Evolutionary conservation across 805 yeast genomes (phyloP).

Genomic region (Candida cerambycidarum): DNA sequence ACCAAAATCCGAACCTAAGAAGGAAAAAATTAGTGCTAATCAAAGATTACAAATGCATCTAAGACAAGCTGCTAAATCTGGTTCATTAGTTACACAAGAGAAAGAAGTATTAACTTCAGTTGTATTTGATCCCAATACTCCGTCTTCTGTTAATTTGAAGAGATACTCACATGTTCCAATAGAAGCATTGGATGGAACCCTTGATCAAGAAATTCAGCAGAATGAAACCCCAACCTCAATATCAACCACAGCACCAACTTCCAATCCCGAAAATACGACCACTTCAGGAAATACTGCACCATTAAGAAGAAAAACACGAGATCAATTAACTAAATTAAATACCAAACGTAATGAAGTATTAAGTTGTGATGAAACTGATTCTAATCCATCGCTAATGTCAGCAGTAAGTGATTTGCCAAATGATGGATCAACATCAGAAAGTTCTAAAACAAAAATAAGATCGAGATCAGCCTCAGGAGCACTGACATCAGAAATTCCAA

Average conservation of each 20-base stretch:
- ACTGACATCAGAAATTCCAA: conserved; percentile 5
- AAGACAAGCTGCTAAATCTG: conserved; percentile 37
- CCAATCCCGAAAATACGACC: neutral
- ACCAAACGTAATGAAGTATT: conserved; percentile 31
- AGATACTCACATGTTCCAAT: conserved; percentile 14
- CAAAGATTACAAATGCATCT: conserved; percentile 41
- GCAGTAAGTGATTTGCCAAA: conserved; percentile 1
- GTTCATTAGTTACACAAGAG: conserved; percentile 38
- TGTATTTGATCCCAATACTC: conserved; percentile 40
- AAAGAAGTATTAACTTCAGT: conserved; percentile 35
- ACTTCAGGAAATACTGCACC: conserved; percentile 10
- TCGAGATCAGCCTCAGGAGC: conserved; percentile 5
- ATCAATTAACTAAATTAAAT: conserved; percentile 27
- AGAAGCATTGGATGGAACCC: neutral
- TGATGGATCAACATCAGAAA: neutral
- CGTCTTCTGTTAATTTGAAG: conserved; percentile 21
- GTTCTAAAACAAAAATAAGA: conserved; percentile 1
- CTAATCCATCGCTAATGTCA: conserved; percentile 11
- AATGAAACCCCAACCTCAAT: no score
- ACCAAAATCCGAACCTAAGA: conserved; percentile 6
- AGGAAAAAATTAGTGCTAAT: conserved; percentile 31
- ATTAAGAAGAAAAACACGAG: conserved; percentile 17
- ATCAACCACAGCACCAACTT: neutral
- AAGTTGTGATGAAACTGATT: conserved; percentile 13
- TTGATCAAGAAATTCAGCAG: no score